Percentiles rank a stretch among this genome's conserved stretches.
phyloP scores from a whole-genome alignment of 1,284 basidiomycete species.

The Rhodotorula sp. region DNA sequence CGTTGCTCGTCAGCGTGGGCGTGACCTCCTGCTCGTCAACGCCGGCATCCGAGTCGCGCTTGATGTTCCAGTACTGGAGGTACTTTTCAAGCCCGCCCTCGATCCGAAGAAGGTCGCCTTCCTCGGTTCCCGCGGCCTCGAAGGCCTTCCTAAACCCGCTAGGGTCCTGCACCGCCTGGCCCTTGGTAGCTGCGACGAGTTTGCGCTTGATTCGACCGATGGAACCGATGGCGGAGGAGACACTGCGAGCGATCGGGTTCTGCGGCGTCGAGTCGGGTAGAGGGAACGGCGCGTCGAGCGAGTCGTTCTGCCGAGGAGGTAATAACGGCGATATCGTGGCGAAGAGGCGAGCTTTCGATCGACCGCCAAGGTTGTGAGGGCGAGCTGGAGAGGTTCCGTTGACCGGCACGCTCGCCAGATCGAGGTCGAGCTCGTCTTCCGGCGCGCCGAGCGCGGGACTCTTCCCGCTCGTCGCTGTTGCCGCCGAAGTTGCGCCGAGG shows the following conservation, averaged over 20 bases:
- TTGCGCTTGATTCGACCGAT: slow-evolving; percentile 44
- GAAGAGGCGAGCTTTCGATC: too few species aligned
- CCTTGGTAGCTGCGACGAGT: slow-evolving; percentile 26
- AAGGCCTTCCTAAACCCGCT: background rate
- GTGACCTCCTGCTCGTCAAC: background rate
- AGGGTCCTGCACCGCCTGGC: background rate
- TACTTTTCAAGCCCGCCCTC: slow-evolving; percentile 39
- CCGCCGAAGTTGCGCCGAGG: background rate
- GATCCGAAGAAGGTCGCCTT: slow-evolving; percentile 39
- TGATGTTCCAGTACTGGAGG: slow-evolving; percentile 34
- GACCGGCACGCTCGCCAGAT: background rate
- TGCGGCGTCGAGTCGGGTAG: background rate
- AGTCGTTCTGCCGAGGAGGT: background rate
- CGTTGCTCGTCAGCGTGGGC: background rate
- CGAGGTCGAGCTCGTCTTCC: slow-evolving; percentile 25
- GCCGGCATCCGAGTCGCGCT: background rate
- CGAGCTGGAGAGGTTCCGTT: slow-evolving; percentile 5
- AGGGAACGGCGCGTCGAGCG: background rate
- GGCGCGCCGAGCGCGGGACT: background rate
- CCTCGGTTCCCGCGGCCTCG: slow-evolving; percentile 31
- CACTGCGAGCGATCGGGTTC: slow-evolving; percentile 38
- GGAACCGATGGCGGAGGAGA: slow-evolving; percentile 43
- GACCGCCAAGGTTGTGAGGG: background rate
- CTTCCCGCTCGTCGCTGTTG: background rate
- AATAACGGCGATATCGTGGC: too few species aligned